A percentile compares a stretch with the other conserved stretches of the same genome.
These are phyloP conservation scores for Aspergillus glaucus DNA, from an alignment of 2,329 filamentous ascomycete species.

Conservation along the genomic window DNA sequence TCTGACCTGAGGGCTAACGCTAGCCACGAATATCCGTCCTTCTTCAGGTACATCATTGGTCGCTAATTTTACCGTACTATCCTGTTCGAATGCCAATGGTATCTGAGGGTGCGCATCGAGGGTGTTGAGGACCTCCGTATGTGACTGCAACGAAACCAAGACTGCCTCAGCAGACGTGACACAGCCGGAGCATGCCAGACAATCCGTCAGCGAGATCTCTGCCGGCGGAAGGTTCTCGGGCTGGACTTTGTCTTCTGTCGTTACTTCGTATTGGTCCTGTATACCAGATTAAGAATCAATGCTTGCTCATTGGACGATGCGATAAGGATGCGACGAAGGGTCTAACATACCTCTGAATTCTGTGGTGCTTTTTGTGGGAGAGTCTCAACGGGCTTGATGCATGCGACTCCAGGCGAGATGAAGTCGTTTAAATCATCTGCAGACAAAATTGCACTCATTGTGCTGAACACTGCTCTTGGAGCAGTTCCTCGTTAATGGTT, in stretches of 20 bases:
- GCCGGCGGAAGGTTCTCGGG: slow-evolving; percentile 60
- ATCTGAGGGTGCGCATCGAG: slow-evolving; percentile 59
- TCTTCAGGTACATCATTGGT: slow-evolving; percentile 28
- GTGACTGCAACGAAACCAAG: slow-evolving; percentile 89
- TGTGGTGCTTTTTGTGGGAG: slow-evolving; percentile 60
- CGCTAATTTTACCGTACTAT: slow-evolving; percentile 41
- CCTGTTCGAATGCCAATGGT: slow-evolving; percentile 14
- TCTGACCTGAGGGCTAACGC: slow-evolving; percentile 83
- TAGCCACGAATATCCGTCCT: slow-evolving; percentile 81
- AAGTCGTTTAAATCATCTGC: slow-evolving; percentile 98
- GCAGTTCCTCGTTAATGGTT: slow-evolving; percentile 7
- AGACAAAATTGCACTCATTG: slow-evolving; percentile 95
- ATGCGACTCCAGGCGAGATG: slow-evolving; percentile 93
- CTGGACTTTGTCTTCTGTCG: slow-evolving; percentile 74
- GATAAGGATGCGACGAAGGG: slow-evolving; percentile 1
- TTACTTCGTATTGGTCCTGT: slow-evolving; percentile 71
- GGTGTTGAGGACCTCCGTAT: slow-evolving; percentile 78
- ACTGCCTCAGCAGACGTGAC: slow-evolving; percentile 96
- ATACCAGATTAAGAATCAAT: slow-evolving; percentile 14
- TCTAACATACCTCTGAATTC: slow-evolving; percentile 37
- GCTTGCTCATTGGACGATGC: slow-evolving; percentile 3
- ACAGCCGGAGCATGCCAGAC: slow-evolving; percentile 93
- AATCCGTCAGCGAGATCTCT: slow-evolving; percentile 93
- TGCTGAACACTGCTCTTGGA: slow-evolving; percentile 19
- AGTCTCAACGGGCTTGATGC: slow-evolving; percentile 95